Percentiles rank a stretch among this genome's conserved stretches.
Evolutionary conservation across 2,329 filamentous ascomycete genomes (phyloP).

Genomic region (Fusarium dlaminii): DNA sequence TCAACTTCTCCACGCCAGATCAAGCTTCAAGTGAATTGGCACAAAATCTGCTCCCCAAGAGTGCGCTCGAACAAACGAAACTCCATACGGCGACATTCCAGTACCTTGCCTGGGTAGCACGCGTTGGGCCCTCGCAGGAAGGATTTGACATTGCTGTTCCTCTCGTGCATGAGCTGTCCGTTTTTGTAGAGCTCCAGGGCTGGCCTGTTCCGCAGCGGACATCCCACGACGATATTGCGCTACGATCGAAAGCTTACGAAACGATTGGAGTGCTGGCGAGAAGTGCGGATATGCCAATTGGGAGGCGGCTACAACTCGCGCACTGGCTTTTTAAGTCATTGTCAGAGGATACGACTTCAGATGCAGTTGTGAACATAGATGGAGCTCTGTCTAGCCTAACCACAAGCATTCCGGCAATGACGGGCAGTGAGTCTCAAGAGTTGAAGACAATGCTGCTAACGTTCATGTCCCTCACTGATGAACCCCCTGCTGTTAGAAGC

Average conservation of each 20-base stretch:
- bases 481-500: constrained; percentile 68
- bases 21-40: not conserved
- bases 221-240: constrained; percentile 67
- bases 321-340: constrained; percentile 86
- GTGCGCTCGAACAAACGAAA: constrained; percentile 79
- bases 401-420: constrained; percentile 52
- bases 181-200: constrained; percentile 81
- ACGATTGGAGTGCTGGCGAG: constrained; percentile 85
- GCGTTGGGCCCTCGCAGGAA: constrained; percentile 68
- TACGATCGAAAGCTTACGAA: constrained; percentile 87
- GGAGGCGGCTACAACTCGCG: constrained; percentile 64
- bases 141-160: constrained; percentile 74
- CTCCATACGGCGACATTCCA: constrained; percentile 84
- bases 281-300: constrained; percentile 65
- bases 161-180: constrained; percentile 73
- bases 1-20: constrained; percentile 61
- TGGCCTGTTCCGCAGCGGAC: constrained; percentile 77
- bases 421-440: constrained; percentile 41
- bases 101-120: constrained; percentile 87
- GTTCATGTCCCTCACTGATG: constrained; percentile 69
- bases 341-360: constrained; percentile 78
- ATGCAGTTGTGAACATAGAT: constrained; percentile 87
- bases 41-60: constrained; percentile 50
- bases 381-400: constrained; percentile 82
- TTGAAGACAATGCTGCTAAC: constrained; percentile 69